Percentiles rank a stretch among this genome's conserved stretches.
phyloP scores from a whole-genome alignment of 352 stramenopile species.

The Pythium sp. region DNA sequence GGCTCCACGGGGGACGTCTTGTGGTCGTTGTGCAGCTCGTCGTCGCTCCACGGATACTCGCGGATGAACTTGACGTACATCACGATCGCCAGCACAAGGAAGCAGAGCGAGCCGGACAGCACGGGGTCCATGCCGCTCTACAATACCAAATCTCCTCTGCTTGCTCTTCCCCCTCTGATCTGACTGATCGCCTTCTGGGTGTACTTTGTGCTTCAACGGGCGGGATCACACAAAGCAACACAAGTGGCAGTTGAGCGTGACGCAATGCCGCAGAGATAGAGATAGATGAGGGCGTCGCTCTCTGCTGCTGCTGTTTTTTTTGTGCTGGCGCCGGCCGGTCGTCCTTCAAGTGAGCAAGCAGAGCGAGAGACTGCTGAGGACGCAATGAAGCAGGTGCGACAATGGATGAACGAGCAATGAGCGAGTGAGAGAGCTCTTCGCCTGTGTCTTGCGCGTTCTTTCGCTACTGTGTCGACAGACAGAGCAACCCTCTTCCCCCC shows the following conservation, averaged over 20 bases:
- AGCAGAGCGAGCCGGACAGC: conserved; percentile 84
- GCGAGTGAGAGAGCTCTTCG: not conserved
- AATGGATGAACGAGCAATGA: not conserved
- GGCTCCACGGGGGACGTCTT: conserved; percentile 68
- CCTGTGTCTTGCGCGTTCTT: not conserved
- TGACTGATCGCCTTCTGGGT: not conserved
- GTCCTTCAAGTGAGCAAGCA: not conserved
- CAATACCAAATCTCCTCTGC: not conserved
- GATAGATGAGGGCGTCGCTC: not conserved
- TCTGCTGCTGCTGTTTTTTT: not conserved
- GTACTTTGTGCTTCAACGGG: not conserved
- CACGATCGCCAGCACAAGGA: conserved; percentile 80
- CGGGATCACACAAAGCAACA: not conserved
- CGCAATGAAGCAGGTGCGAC: not conserved
- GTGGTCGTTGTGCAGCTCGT: conserved; percentile 42
- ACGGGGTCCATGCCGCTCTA: conserved; percentile 64
- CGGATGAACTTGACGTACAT: conserved; percentile 90
- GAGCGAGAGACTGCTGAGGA: not conserved
- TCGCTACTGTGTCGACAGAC: not conserved
- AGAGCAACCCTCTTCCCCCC: not conserved
- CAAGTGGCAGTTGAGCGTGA: not conserved
- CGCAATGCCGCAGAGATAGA: not conserved
- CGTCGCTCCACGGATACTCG: conserved; percentile 61
- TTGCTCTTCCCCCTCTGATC: not conserved
- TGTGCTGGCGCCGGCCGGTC: not conserved